Base-by-base conservation (phyloP, 2,329 filamentous ascomycete species). In the Alternaria sp. region DNA sequence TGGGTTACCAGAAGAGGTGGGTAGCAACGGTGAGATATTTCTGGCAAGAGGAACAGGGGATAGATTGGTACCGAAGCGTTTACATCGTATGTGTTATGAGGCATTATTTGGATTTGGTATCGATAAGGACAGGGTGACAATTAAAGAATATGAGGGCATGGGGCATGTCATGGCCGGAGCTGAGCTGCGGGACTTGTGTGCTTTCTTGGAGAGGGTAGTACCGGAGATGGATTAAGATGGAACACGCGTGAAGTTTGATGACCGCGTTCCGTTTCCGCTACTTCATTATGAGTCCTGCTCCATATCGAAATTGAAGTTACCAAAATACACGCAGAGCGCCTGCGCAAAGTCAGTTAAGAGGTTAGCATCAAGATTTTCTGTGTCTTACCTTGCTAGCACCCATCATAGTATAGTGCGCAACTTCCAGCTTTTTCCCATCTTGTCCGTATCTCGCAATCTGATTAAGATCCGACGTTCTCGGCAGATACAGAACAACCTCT, bases 341-440 rank as follows among this genome's bases (percentile, higher is more conserved):
- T 82, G 23, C 9, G 25, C n/a, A 11, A 23, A 9, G 30, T 51
- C 26, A 62, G 13, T 23, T 45, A 13, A 23, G 25, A 15, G 12
- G 11, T 26, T 25, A 44, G 12, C 17, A 25, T 47, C 3, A 10
- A 2, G 3, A 15, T 10, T 11, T 2, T 19, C 5, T 19, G n/a
- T 21, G 3, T 17, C 71, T 80, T 57, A 90, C 91, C 81, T 97
- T 97, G 79, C 94, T 97, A 7, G 92, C 92, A 12, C 93, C 93
- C 71, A 91, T 86, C 83, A 97, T 92, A 76, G 94, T 97, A 77
- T 98, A 98, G 82, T 99, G 96, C 6, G 78, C 75, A 15, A 80
- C 77, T 56, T 80, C 76, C 3, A 79, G 47, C 65, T 79, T 79
- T 63, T 74, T 74, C 1, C 62, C 76, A 23, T 75, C 70, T 19